Evolutionary conservation across 2,329 filamentous ascomycete species (phyloP), one percentile per base, ranked within the genome.

Genomic region (Fusarium cicatricum): DNA sequence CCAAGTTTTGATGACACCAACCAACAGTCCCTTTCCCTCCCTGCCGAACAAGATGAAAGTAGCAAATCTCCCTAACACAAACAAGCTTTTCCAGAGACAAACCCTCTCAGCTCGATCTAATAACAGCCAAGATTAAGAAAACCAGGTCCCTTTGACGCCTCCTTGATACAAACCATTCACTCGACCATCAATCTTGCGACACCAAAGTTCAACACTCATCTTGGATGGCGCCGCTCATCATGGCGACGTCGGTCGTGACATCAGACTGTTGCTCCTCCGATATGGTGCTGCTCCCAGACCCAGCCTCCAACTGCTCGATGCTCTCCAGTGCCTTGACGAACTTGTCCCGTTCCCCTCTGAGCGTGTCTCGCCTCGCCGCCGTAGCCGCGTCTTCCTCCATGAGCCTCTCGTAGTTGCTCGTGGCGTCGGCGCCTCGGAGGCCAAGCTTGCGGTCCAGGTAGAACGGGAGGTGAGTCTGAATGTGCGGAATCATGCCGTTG

Each of bases 321-420:
- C 77, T 80, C 17, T 71, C 68, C 49, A 82, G 72, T 1, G 81
- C 81, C 40, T 72, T 74, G n/a, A 71, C 68, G 43, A 83, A 79
- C 65, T 80, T 82, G n/a, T 74, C 71, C 41, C 72, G 72, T 55
- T 82, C 78, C 2, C 64, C 62, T 59, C 78, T 80, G 28, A 82
- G 72, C 11, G 69, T 71, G 26, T 77, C 72, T 2, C 81, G 72
- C 43, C 69, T 71, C 5, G 60, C 60, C 0, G 81, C 80, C 0
- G 78, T 82, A 0, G 65, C 68, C 2, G 71, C 66, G 46, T 83
- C 80, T 48, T 83, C 81, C 17, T 78, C 79, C 80, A 83, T 82
- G 5, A 83, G 72, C 15, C 68, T 70, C 45, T 73, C 69, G 52
- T 78, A 82, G 3, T 75, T 66, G 1, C 50, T 56, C 33, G 47